phyloP scores from a whole-genome alignment of 345 rosid genomes.

The Populus pruinosa region DNA sequence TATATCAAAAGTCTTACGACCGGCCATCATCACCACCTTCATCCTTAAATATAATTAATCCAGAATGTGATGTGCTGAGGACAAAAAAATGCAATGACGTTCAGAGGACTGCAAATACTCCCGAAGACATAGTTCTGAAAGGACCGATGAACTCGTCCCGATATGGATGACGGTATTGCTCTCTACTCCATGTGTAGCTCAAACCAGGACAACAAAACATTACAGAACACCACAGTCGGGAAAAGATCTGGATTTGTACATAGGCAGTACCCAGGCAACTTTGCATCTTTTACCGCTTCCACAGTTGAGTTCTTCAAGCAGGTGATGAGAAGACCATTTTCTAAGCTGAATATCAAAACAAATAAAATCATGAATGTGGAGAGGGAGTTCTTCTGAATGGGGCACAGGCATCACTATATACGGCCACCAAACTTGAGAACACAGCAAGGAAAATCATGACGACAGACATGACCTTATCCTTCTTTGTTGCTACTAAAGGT shows the following conservation, averaged over 20 bases:
- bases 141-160: too few species aligned
- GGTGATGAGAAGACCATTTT: not conserved
- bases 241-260: not conserved
- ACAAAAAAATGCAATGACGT: too few species aligned
- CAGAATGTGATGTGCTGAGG: too few species aligned
- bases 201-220: too few species aligned
- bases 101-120: too few species aligned
- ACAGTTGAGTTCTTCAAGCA: not conserved
- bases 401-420: slow-evolving; percentile 18
- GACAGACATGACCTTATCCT: slow-evolving; percentile 9
- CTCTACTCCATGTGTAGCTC: too few species aligned
- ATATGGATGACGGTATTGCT: too few species aligned
- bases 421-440: slow-evolving; percentile 16
- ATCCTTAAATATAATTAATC: not conserved
- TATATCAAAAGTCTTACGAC: not conserved
- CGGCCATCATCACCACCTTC: not conserved
- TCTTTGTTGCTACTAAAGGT: slow-evolving; percentile 17
- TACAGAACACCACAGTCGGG: not conserved
- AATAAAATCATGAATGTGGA: not conserved
- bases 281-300: not conserved
- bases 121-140: too few species aligned
- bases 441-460: slow-evolving; percentile 24
- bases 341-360: too few species aligned
- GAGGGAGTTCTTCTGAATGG: slow-evolving; percentile 13
- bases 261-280: not conserved